These are phyloP conservation scores for Naematelia aurantialba DNA, from an alignment of 768 basidiomycete species.

Conservation along the genomic window DNA sequence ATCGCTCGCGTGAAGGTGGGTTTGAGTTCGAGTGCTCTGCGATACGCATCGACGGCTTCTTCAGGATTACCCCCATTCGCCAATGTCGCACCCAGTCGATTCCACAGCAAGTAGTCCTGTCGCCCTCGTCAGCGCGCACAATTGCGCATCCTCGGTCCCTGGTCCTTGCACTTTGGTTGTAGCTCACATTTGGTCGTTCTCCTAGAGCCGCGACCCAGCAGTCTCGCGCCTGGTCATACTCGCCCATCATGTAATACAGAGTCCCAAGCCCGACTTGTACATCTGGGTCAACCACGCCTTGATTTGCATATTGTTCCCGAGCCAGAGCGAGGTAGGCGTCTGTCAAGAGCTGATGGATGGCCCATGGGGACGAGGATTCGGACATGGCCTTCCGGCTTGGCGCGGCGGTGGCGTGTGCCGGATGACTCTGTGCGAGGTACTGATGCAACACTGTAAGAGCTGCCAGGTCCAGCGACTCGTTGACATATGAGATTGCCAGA, in stretches of 20 bases:
- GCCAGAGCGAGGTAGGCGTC: constrained; percentile 80
- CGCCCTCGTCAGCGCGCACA: too few relatives aligned
- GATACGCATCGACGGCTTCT: constrained; percentile 71
- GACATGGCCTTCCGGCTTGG: constrained; percentile 28
- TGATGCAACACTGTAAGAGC: constrained; percentile 79
- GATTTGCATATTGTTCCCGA: constrained; percentile 72
- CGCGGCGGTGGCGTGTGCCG: constrained; percentile 50
- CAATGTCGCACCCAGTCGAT: constrained; percentile 85
- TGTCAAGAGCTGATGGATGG: constrained; percentile 71
- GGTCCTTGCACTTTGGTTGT: background rate
- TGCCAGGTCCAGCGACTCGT: constrained; percentile 83
- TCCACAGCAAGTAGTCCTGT: constrained; percentile 95
- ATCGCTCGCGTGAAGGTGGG: constrained; percentile 97
- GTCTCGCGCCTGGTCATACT: constrained; percentile 85
- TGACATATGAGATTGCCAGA: constrained; percentile 91
- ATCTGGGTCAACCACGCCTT: constrained; percentile 68
- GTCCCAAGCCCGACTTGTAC: constrained; percentile 91
- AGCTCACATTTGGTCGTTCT: constrained; percentile 66
- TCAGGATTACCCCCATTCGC: constrained; percentile 94
- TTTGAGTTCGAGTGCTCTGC: constrained; percentile 79
- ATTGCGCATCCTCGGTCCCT: background rate
- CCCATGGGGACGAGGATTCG: constrained; percentile 59
- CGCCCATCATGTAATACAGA: constrained; percentile 79
- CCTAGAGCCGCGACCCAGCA: constrained; percentile 87
- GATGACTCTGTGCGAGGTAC: constrained; percentile 68